phyloP scores from a whole-genome alignment of 2,329 filamentous ascomycete genomes.

The Talaromyces sp. region DNA sequence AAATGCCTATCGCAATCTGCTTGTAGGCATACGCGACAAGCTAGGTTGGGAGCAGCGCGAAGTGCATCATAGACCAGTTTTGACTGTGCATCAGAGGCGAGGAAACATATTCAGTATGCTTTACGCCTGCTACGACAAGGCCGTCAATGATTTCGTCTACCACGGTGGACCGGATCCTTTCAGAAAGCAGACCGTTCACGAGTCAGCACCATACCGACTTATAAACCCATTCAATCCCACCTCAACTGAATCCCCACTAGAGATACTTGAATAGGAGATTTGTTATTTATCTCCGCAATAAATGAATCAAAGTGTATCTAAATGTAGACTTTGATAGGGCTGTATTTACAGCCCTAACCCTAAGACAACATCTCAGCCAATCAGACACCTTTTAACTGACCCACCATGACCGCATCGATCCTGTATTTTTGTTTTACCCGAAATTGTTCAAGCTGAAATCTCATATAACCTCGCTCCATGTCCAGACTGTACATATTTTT shows the following conservation, averaged over 20 bases:
- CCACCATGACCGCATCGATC: neutral
- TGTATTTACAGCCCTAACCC: neutral
- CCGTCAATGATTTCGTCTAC: neutral
- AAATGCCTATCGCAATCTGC: constrained; percentile 18
- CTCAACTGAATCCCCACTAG: neutral
- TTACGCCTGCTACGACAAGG: neutral
- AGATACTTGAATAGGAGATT: neutral
- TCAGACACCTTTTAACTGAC: neutral
- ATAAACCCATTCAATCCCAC: neutral
- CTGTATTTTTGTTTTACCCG: neutral
- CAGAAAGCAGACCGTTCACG: neutral
- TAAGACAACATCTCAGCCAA: neutral
- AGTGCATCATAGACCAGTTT: neutral
- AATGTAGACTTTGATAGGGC: neutral
- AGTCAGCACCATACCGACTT: neutral
- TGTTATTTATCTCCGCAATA: neutral
- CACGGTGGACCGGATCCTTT: neutral
- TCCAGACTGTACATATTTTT: neutral
- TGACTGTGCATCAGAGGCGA: neutral
- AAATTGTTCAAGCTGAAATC: neutral
- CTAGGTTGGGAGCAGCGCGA: neutral
- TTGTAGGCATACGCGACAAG: neutral
- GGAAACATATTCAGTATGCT: neutral
- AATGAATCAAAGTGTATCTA: neutral
- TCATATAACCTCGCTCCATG: neutral